Evolutionary conservation across 352 stramenopile species (phyloP).

Genomic region (Phytophthora crassamura): DNA sequence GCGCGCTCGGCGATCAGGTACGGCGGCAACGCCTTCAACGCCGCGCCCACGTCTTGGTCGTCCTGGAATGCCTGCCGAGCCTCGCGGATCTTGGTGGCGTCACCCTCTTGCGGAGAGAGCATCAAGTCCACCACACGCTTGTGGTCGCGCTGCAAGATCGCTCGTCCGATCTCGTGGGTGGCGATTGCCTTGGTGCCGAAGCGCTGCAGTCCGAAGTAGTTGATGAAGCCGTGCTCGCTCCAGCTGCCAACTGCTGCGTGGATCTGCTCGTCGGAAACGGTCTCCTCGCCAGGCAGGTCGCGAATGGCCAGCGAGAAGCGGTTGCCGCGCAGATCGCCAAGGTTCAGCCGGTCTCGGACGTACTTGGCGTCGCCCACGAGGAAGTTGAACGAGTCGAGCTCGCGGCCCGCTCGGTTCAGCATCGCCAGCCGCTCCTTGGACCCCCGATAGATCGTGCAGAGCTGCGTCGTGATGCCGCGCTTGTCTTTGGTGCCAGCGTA

Average conservation of each 20-base stretch:
- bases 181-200: slow-evolving; percentile 94
- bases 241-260: slow-evolving; percentile 77
- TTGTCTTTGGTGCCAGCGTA: slow-evolving; percentile 99
- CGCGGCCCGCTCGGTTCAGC: slow-evolving; percentile 71
- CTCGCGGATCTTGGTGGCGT: slow-evolving; percentile 78
- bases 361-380: slow-evolving; percentile 94
- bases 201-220: slow-evolving; percentile 98
- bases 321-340: slow-evolving; percentile 95
- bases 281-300: slow-evolving; percentile 73
- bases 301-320: slow-evolving; percentile 96
- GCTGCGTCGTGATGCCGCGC: slow-evolving; percentile 95
- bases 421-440: slow-evolving; percentile 79
- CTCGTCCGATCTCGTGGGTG: slow-evolving; percentile 91
- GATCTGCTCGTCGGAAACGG: slow-evolving; percentile 70
- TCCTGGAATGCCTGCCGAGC: slow-evolving; percentile 73
- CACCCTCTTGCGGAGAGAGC: slow-evolving; percentile 81
- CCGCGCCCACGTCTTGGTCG: slow-evolving; percentile 57
- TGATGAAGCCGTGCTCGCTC: slow-evolving; percentile 93
- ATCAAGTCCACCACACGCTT: slow-evolving; percentile 92
- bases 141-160: slow-evolving; percentile 94
- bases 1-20: slow-evolving; percentile 86
- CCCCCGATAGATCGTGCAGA: slow-evolving; percentile 91
- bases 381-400: slow-evolving; percentile 88
- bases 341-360: slow-evolving; percentile 89
- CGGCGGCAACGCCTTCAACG: slow-evolving; percentile 69